Conservation (phyloP, 2,329 filamentous ascomycete species). For the Botrytis medusae region DNA sequence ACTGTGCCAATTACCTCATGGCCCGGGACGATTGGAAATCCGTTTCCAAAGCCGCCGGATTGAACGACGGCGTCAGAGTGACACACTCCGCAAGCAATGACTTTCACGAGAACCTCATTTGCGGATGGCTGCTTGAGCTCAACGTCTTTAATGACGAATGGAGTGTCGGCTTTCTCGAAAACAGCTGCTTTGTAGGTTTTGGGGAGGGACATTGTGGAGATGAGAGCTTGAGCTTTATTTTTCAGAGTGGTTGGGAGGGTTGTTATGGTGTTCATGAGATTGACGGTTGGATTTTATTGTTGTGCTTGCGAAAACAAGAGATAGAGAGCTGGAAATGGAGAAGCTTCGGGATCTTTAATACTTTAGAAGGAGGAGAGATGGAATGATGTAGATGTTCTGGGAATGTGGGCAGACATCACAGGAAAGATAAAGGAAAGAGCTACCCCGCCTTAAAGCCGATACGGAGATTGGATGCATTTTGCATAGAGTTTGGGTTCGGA, state of each 20-base stretch:
- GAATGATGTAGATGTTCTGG: not conserved
- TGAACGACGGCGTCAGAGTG: conserved; percentile 56
- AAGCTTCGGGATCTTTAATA: not conserved
- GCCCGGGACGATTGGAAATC: conserved; percentile 63
- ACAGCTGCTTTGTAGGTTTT: conserved; percentile 67
- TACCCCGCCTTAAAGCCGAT: not conserved
- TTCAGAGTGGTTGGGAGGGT: not conserved
- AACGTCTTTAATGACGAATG: conserved; percentile 59
- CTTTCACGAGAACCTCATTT: conserved; percentile 67
- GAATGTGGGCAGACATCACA: not conserved
- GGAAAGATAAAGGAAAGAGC: not conserved
- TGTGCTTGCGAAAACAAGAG: not conserved
- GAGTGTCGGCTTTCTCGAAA: conserved; percentile 52
- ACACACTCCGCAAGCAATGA: conserved; percentile 71
- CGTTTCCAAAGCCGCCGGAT: conserved; percentile 51
- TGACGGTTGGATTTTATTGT: not conserved
- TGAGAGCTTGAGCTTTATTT: not conserved
- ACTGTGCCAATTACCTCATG: conserved; percentile 72
- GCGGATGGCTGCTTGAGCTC: conserved; percentile 55
- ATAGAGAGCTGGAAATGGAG: too few species aligned
- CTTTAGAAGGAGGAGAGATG: too few species aligned
- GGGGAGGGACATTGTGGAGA: conserved; percentile 48
- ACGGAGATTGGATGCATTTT: not conserved
- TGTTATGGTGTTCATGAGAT: not conserved
- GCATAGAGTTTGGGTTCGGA: not conserved